Percentiles rank a stretch among this genome's conserved stretches.
Conservation (phyloP, 2,329 filamentous ascomycete species). For the Didymella pinodella region DNA sequence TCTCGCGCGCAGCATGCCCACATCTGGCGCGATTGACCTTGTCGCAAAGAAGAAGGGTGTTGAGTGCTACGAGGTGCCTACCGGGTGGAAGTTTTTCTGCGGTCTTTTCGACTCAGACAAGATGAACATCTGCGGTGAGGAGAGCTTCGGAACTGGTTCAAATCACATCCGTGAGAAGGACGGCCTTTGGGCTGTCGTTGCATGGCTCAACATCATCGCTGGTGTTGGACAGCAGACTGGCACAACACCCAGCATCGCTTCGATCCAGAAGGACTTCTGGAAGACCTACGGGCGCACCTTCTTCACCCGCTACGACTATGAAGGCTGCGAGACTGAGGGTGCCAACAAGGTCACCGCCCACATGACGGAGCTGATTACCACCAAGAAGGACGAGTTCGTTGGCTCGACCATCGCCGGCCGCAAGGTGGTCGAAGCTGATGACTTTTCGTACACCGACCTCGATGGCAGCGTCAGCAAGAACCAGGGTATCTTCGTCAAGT, state of each 20-base stretch:
- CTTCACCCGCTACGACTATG: constrained; percentile 99
- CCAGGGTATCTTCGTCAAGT: constrained; percentile 94
- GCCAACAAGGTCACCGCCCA: constrained; percentile 89
- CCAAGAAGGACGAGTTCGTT: constrained; percentile 74
- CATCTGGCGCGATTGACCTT: constrained; percentile 91
- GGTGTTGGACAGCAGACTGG: constrained; percentile 84
- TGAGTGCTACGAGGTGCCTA: constrained; percentile 94
- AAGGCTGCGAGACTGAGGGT: constrained; percentile 89
- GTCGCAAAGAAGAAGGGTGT: constrained; percentile 95
- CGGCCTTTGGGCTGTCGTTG: constrained; percentile 94
- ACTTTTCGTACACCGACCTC: constrained; percentile 99
- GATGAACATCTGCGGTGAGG: constrained; percentile 99
- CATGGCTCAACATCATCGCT: constrained; percentile 98
- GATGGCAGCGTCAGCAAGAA: constrained; percentile 95
- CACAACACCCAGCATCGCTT: constrained; percentile 88
- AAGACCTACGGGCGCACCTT: constrained; percentile 94
- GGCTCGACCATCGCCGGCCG: constrained; percentile 82
- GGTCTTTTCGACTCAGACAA: constrained; percentile 97
- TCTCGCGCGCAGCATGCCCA: constrained; percentile 96
- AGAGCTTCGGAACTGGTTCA: constrained; percentile 96
- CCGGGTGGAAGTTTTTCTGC: constrained; percentile 99
- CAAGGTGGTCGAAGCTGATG: constrained; percentile 87
- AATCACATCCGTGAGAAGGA: constrained; percentile 99
- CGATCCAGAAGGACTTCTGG: constrained; percentile 99
- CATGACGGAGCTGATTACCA: constrained; percentile 78